A percentile compares a stretch with the other conserved stretches of the same genome.
Evolutionary conservation across 805 yeast genomes (phyloP).

Genomic region (Starmerella khaoyaiensis): DNA sequence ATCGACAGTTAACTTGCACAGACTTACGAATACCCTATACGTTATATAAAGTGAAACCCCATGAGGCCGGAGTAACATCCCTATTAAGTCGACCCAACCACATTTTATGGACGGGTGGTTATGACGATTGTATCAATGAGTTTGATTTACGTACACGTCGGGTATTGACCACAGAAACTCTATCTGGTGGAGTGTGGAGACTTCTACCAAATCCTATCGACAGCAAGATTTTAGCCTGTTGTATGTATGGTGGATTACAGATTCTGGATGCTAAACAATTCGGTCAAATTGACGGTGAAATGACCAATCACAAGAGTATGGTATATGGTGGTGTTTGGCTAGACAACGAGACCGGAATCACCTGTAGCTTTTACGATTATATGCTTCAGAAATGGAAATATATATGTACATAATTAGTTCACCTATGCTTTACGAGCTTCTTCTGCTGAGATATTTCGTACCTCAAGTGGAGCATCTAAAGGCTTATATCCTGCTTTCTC

Average conservation of each 20-base stretch:
- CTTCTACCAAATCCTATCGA: slow-evolving; percentile 46
- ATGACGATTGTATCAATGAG: slow-evolving; percentile 64
- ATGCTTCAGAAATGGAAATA: slow-evolving; percentile 61
- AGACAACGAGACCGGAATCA: slow-evolving; percentile 40
- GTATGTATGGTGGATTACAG: slow-evolving; percentile 93
- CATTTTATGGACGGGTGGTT: slow-evolving; percentile 70
- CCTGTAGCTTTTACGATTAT: slow-evolving; percentile 87
- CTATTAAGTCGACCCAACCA: slow-evolving; percentile 39
- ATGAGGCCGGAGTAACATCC: slow-evolving; percentile 84
- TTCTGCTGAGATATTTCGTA: slow-evolving; percentile 11
- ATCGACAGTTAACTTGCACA: slow-evolving; percentile 58
- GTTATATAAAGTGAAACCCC: slow-evolving; percentile 38
- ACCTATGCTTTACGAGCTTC: slow-evolving; percentile 1
- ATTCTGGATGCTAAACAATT: slow-evolving; percentile 32
- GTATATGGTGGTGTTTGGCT: slow-evolving; percentile 93
- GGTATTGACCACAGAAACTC: slow-evolving; percentile 33
- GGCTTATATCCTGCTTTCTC: slow-evolving; percentile 44
- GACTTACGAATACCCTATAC: slow-evolving; percentile 38
- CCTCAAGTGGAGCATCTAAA: slow-evolving; percentile 17
- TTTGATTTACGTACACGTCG: slow-evolving; percentile 52
- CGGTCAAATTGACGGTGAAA: slow-evolving; percentile 12
- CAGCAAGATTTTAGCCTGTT: slow-evolving; percentile 52
- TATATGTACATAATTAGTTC: background rate
- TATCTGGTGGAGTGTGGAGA: slow-evolving; percentile 96
- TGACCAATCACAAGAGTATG: slow-evolving; percentile 60